Evolutionary conservation across 805 yeast genomes (phyloP).

Genomic region (Barnettozyma californica): DNA sequence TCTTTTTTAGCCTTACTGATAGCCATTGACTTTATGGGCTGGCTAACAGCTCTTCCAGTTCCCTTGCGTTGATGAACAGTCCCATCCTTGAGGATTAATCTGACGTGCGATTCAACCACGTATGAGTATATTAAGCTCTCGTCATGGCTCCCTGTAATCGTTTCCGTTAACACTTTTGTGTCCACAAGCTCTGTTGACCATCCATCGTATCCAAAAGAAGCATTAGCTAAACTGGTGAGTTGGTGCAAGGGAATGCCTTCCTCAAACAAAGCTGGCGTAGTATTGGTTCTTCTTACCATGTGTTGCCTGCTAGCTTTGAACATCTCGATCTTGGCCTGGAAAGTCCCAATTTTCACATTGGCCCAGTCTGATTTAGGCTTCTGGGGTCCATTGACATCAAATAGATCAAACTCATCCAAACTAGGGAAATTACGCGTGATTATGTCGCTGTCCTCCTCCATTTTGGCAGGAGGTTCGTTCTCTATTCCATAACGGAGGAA

Average conservation of each 20-base stretch:
- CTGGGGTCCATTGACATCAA: background rate
- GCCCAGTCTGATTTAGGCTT: conserved; percentile 44
- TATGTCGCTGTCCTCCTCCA: background rate
- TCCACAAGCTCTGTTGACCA: conserved; percentile 44
- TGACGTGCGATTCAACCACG: conserved; percentile 39
- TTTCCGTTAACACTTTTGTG: conserved; percentile 16
- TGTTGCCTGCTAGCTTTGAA: background rate
- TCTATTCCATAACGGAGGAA: too few species aligned
- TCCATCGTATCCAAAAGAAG: conserved; percentile 50
- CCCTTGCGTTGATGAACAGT: conserved; percentile 78
- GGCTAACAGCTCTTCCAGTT: conserved; percentile 62
- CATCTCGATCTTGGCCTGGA: conserved; percentile 42
- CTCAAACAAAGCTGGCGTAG: background rate
- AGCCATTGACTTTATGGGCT: conserved; percentile 61
- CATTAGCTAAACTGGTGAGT: conserved; percentile 41
- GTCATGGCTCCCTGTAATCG: conserved; percentile 2
- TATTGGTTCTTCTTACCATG: conserved; percentile 6
- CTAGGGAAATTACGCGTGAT: conserved; percentile 3
- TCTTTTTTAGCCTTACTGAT: conserved; percentile 78
- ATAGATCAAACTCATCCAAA: conserved; percentile 4
- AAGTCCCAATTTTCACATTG: conserved; percentile 38
- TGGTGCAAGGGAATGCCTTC: conserved; percentile 28
- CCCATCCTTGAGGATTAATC: conserved; percentile 75
- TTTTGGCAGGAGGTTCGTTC: too few species aligned
- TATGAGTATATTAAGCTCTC: conserved; percentile 21